These are phyloP conservation scores for Penicillium subrubescens DNA, from an alignment of 495 filamentous ascomycete species.

Conservation along the genomic window DNA sequence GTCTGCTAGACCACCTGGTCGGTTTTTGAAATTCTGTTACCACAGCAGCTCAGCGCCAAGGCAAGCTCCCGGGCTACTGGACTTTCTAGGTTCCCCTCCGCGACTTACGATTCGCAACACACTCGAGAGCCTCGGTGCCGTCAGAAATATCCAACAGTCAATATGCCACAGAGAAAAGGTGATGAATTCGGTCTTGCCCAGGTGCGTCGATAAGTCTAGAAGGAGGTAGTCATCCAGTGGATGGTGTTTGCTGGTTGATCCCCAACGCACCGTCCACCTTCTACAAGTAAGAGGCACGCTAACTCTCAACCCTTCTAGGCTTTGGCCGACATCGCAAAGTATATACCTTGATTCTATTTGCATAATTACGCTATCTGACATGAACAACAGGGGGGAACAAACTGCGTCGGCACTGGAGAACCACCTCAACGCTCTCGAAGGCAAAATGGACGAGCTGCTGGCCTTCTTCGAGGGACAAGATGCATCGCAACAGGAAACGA, in stretches of 20 bases:
- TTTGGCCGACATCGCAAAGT: slow-evolving; percentile 13
- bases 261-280: neutral
- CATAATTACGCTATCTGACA: slow-evolving; percentile 11
- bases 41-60: too few relatives aligned
- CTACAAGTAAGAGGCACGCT: neutral
- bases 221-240: neutral
- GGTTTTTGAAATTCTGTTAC: too few relatives aligned
- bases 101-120: neutral
- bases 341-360: neutral
- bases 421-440: slow-evolving; percentile 54
- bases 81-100: too few relatives aligned
- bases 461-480: slow-evolving; percentile 42
- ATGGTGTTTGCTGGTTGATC: neutral
- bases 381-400: slow-evolving; percentile 52
- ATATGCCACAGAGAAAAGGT: neutral
- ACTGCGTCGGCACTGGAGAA: slow-evolving; percentile 58
- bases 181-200: slow-evolving; percentile 8
- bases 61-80: too few relatives aligned
- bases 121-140: neutral
- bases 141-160: neutral
- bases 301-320: neutral
- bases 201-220: neutral
- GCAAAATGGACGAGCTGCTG: slow-evolving; percentile 60
- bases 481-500: neutral
- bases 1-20: too few relatives aligned